Evolutionary conservation across 805 yeast species (phyloP).

Genomic region (Kodamaea nitidulidarum): DNA sequence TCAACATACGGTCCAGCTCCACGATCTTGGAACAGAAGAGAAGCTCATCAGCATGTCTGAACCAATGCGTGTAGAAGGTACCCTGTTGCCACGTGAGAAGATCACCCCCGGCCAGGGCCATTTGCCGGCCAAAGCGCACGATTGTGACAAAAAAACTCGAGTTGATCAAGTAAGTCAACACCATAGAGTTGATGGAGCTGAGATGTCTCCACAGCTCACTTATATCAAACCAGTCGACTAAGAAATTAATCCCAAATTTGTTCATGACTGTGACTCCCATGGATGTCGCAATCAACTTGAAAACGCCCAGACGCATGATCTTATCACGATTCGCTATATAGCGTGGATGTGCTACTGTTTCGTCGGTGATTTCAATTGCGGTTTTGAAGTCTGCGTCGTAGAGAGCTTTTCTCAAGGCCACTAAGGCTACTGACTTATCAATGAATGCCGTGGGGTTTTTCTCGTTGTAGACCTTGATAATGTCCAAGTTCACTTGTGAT

Average conservation of each 20-base stretch:
- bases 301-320: slow-evolving; percentile 26
- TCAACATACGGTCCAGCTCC: slow-evolving; percentile 57
- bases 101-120: slow-evolving; percentile 44
- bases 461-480: slow-evolving; percentile 18
- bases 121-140: slow-evolving; percentile 38
- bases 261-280: slow-evolving; percentile 32
- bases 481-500: slow-evolving; percentile 20
- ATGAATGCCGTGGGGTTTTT: slow-evolving; percentile 22
- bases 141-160: slow-evolving; percentile 39
- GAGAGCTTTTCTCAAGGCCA: slow-evolving; percentile 61
- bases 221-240: slow-evolving; percentile 37
- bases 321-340: slow-evolving; percentile 38
- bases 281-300: slow-evolving; percentile 29
- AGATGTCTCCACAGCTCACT: slow-evolving; percentile 35
- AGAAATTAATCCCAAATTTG: slow-evolving; percentile 39
- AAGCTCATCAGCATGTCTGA: slow-evolving; percentile 62
- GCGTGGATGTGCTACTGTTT: slow-evolving; percentile 55
- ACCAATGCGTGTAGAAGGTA: slow-evolving; percentile 61
- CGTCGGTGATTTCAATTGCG: slow-evolving; percentile 56
- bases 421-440: slow-evolving; percentile 42
- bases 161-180: slow-evolving; percentile 37
- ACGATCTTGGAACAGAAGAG: slow-evolving; percentile 60
- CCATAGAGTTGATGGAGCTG: slow-evolving; percentile 45
- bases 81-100: slow-evolving; percentile 61
- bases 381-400: slow-evolving; percentile 53